phyloP scores from a whole-genome alignment of 2,329 filamentous ascomycete species.

The Penicillium frequentans region DNA sequence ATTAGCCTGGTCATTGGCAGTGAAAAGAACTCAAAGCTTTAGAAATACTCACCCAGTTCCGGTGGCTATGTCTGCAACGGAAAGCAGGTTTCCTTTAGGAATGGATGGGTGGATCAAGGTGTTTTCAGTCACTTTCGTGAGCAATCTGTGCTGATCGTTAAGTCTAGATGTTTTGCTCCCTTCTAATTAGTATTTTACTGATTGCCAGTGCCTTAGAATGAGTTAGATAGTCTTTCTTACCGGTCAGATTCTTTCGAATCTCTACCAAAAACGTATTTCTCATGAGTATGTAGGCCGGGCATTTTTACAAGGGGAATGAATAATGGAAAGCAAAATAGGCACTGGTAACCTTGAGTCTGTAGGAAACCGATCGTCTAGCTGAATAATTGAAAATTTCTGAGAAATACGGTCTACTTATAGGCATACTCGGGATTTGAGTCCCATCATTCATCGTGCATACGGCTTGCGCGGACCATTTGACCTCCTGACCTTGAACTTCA shows the following conservation, averaged over 20 bases:
- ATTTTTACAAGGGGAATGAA: not conserved
- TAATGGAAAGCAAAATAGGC: not conserved
- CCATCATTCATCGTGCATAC: not conserved
- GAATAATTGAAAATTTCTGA: not conserved
- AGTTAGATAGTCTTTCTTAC: not conserved
- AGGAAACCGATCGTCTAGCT: not conserved
- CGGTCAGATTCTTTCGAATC: not conserved
- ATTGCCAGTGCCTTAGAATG: not conserved
- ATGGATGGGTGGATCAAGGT: not conserved
- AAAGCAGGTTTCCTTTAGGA: not conserved
- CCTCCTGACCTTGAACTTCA: not conserved
- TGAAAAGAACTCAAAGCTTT: too few species aligned
- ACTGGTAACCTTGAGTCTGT: not conserved
- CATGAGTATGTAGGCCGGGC: not conserved
- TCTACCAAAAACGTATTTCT: not conserved
- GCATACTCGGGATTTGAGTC: not conserved
- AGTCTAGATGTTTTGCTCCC: not conserved
- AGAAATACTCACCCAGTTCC: not conserved
- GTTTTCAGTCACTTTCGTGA: not conserved
- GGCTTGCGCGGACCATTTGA: not conserved
- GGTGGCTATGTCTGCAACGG: not conserved
- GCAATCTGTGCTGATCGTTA: not conserved
- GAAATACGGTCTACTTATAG: not conserved
- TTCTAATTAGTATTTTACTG: not conserved
- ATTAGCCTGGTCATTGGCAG: not conserved